phyloP scores from a whole-genome alignment of 805 yeast genomes.

The Metschnikowia chrysomelidarum region DNA sequence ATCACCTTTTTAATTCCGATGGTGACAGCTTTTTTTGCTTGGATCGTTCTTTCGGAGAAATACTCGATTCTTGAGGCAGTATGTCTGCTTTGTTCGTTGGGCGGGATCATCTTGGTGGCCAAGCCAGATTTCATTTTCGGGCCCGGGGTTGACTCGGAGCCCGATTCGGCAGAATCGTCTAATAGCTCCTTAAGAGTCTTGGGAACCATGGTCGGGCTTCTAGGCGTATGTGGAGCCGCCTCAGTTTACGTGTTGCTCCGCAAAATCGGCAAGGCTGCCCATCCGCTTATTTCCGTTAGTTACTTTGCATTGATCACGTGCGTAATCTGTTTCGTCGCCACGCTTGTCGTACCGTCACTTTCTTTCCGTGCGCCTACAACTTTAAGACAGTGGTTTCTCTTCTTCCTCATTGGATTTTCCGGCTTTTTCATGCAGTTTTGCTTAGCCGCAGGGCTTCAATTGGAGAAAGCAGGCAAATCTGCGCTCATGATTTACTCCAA shows the following conservation, averaged over 20 bases:
- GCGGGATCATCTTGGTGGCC: slow-evolving; percentile 79
- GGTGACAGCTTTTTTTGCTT: slow-evolving; percentile 72
- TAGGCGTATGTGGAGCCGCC: slow-evolving; percentile 71
- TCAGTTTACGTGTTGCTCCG: slow-evolving; percentile 68
- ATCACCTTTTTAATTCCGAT: slow-evolving; percentile 78
- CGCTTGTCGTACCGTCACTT: slow-evolving; percentile 56
- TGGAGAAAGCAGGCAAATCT: slow-evolving; percentile 75
- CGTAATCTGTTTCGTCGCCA: slow-evolving; percentile 51
- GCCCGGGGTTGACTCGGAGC: slow-evolving; percentile 27
- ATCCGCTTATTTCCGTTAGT: slow-evolving; percentile 76
- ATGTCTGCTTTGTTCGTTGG: slow-evolving; percentile 65
- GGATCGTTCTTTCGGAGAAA: slow-evolving; percentile 60
- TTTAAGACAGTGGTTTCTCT: slow-evolving; percentile 62
- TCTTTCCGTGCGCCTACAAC: slow-evolving; percentile 60
- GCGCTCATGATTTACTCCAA: slow-evolving; percentile 74
- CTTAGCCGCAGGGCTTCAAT: slow-evolving; percentile 78
- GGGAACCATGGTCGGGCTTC: slow-evolving; percentile 61
- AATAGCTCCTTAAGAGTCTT: slow-evolving; percentile 54
- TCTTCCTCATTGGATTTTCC: slow-evolving; percentile 61
- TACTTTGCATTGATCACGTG: slow-evolving; percentile 66
- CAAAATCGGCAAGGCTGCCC: slow-evolving; percentile 73
- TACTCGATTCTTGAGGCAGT: slow-evolving; percentile 65
- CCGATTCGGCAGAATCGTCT: slow-evolving; percentile 48
- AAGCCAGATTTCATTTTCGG: slow-evolving; percentile 76
- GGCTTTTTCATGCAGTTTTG: slow-evolving; percentile 84